Evolutionary conservation across 306 rosid species (phyloP).

Genomic region (Astragalus glycyphyllos): DNA sequence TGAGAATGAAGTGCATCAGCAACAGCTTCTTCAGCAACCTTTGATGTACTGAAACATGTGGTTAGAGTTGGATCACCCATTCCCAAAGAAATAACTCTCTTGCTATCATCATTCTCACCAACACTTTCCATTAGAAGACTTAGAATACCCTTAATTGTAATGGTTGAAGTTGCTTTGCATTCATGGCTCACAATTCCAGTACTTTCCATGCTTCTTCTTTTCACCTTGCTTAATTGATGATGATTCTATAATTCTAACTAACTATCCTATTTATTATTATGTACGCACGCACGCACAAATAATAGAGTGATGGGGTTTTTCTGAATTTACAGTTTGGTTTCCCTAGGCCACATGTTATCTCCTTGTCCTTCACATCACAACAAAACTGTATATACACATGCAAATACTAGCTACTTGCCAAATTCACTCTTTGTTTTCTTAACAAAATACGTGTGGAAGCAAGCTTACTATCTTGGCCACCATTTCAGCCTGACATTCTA

Average conservation of each 20-base stretch:
- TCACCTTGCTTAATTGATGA: too few relatives aligned
- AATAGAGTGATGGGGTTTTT: neutral
- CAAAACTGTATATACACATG: neutral
- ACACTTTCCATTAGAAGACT: constrained; percentile 63
- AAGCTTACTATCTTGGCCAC: neutral
- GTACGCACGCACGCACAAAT: too few relatives aligned
- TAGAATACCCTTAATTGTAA: constrained; percentile 87
- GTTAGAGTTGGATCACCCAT: constrained; percentile 90
- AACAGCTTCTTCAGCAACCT: constrained; percentile 65
- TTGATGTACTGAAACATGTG: constrained; percentile 64
- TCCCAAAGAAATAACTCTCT: constrained; percentile 69
- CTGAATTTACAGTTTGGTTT: neutral
- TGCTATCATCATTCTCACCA: constrained; percentile 36
- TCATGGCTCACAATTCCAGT: constrained; percentile 46
- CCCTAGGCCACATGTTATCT: neutral
- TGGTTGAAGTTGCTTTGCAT: constrained; percentile 56
- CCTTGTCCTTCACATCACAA: neutral
- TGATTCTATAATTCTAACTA: too few relatives aligned
- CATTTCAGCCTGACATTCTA: neutral
- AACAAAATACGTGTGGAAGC: neutral
- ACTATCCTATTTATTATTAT: too few relatives aligned
- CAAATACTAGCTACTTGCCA: neutral
- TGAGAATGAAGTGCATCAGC: constrained; percentile 61
- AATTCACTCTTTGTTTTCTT: neutral
- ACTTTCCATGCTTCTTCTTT: constrained; percentile 51